These are phyloP conservation scores for Clathrus columnatus DNA, from an alignment of 768 basidiomycete genomes.

Conservation along the genomic window DNA sequence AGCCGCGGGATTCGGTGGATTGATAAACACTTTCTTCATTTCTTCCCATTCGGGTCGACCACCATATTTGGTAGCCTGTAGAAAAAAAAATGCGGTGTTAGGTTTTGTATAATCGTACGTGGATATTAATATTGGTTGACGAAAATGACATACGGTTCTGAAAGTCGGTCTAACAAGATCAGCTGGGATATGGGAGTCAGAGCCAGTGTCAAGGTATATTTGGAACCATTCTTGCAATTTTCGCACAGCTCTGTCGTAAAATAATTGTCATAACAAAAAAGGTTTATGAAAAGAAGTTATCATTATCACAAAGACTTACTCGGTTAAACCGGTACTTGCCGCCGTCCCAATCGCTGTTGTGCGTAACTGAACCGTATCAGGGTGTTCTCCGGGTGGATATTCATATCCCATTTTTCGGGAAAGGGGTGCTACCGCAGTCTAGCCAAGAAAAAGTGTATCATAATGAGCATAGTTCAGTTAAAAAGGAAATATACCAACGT, in stretches of 20 bases:
- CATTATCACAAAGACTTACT: slow-evolving; percentile 12
- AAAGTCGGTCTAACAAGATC: slow-evolving; percentile 62
- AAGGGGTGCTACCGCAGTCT: slow-evolving; percentile 51
- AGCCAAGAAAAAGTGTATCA: slow-evolving; percentile 17
- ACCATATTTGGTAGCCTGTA: slow-evolving; percentile 64
- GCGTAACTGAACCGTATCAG: slow-evolving; percentile 63
- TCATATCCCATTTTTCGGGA: slow-evolving; percentile 75
- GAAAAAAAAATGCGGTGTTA: background rate
- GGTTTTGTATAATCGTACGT: background rate
- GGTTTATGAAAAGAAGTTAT: background rate
- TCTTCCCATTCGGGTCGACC: slow-evolving; percentile 69
- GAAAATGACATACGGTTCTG: slow-evolving; percentile 32
- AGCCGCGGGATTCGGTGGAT: slow-evolving; percentile 65
- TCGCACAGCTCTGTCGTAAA: slow-evolving; percentile 58
- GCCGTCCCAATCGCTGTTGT: slow-evolving; percentile 61
- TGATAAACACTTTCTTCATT: slow-evolving; percentile 56
- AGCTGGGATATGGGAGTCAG: slow-evolving; percentile 69
- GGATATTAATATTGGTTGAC: background rate
- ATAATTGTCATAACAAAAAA: background rate
- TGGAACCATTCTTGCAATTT: slow-evolving; percentile 67
- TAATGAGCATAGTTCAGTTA: background rate
- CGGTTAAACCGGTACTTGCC: slow-evolving; percentile 33
- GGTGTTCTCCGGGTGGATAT: slow-evolving; percentile 52
- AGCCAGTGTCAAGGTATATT: slow-evolving; percentile 58
- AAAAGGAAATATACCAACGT: background rate